phyloP scores from a whole-genome alignment of 2,329 filamentous ascomycete species.

The Ilyonectria mors-panacis region DNA sequence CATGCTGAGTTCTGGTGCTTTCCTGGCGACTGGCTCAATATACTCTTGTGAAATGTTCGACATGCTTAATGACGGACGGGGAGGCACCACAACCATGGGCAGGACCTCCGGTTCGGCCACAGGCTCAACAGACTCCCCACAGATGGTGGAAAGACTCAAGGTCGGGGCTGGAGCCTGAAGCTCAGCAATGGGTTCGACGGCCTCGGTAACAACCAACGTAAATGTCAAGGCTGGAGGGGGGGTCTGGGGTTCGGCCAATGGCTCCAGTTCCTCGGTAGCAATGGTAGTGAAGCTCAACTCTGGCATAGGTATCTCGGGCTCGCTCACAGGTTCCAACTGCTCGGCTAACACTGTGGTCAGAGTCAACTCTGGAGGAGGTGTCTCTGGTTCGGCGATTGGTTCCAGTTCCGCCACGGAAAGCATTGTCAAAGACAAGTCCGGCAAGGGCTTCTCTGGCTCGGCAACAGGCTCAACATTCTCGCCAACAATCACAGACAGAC shows the following conservation, averaged over 20 bases:
- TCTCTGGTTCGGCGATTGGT: slow-evolving; percentile 19
- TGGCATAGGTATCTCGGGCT: slow-evolving; percentile 18
- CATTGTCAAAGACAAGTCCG: slow-evolving; percentile 50
- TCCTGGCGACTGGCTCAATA: slow-evolving; percentile 45
- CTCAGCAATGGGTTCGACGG: slow-evolving; percentile 39
- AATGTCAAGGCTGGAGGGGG: slow-evolving; percentile 9
- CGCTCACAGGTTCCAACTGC: slow-evolving; percentile 39
- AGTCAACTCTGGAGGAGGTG: slow-evolving; percentile 3
- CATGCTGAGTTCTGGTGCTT: slow-evolving; percentile 39
- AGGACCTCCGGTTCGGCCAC: slow-evolving; percentile 24
- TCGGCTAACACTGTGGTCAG: slow-evolving; percentile 15
- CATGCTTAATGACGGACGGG: slow-evolving; percentile 42
- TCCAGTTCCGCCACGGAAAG: slow-evolving; percentile 54
- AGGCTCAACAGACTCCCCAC: slow-evolving; percentile 53
- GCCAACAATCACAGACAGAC: slow-evolving; percentile 1
- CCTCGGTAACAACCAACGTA: slow-evolving; percentile 6
- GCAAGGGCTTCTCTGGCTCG: slow-evolving; percentile 43
- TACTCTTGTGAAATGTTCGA: slow-evolving; percentile 48
- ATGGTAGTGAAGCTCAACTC: slow-evolving; percentile 41
- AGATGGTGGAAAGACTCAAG: slow-evolving; percentile 42
- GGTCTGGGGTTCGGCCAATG: slow-evolving; percentile 4
- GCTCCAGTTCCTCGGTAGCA: slow-evolving; percentile 8
- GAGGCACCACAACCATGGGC: slow-evolving; percentile 7
- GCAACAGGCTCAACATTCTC: slow-evolving; percentile 41
- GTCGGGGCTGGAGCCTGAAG: slow-evolving; percentile 17